These are phyloP conservation scores for Monoraphidium neglectum DNA, from an alignment of 139 green algal species.

Conservation along the genomic window DNA sequence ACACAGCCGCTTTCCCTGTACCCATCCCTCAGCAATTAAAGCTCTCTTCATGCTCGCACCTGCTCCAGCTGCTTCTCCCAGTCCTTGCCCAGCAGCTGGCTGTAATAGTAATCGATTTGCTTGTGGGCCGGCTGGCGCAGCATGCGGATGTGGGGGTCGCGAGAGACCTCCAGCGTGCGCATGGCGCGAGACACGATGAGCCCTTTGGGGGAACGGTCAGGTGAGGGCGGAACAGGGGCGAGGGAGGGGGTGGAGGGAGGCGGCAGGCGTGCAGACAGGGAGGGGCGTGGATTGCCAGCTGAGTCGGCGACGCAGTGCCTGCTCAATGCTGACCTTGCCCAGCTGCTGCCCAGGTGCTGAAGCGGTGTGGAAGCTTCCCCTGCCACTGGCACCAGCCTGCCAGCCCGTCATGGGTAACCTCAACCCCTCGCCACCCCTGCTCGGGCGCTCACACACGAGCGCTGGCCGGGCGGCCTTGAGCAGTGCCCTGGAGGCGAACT, in stretches of 20 bases:
- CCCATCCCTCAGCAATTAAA: too few relatives aligned
- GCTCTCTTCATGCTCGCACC: conserved; percentile 4
- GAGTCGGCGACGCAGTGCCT: conserved; percentile 22
- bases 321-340: conserved; percentile 30
- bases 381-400: too few relatives aligned
- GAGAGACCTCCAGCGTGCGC: conserved; percentile 26
- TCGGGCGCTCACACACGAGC: conserved; percentile 37
- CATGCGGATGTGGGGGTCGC: conserved; percentile 32
- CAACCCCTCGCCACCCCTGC: neutral
- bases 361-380: too few relatives aligned
- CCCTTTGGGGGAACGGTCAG: neutral
- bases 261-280: neutral
- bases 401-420: neutral
- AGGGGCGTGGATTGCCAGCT: conserved; percentile 9
- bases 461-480: conserved; percentile 36
- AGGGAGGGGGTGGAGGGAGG: neutral
- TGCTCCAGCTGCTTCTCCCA: conserved; percentile 44
- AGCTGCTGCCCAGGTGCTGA: too few relatives aligned
- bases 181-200: conserved; percentile 28
- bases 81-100: conserved; percentile 45
- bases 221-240: too few relatives aligned
- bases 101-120: conserved; percentile 40
- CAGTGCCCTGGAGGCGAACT: conserved; percentile 33
- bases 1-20: too few relatives aligned
- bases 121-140: conserved; percentile 21